A percentile compares a stretch with the other conserved stretches of the same genome.
These are phyloP conservation scores for Tolypocladium album DNA, from an alignment of 2,329 filamentous ascomycete species.

Conservation along the genomic window DNA sequence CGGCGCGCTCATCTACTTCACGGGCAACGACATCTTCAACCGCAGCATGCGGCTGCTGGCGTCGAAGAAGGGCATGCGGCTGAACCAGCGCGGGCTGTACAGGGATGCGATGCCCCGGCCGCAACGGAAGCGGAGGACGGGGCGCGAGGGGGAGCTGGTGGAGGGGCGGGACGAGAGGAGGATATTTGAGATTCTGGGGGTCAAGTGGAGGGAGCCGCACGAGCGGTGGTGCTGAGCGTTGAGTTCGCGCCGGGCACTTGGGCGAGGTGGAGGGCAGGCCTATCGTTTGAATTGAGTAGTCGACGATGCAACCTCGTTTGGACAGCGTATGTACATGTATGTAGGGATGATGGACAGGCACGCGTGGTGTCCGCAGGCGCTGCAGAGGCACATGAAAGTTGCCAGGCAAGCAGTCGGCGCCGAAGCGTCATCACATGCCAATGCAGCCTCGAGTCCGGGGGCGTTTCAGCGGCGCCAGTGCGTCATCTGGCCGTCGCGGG, in stretches of 20 bases:
- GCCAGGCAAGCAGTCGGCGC: not conserved
- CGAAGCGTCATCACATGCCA: not conserved
- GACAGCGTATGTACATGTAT: no score
- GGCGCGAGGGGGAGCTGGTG: conserved; percentile 58
- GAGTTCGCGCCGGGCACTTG: no score
- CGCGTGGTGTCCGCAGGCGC: not conserved
- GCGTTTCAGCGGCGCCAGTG: not conserved
- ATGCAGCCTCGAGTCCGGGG: not conserved
- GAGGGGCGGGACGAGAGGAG: conserved; percentile 65
- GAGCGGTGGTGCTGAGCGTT: conserved; percentile 58
- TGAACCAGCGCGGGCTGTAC: conserved; percentile 79
- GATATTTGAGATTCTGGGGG: conserved; percentile 73
- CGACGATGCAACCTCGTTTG: not conserved
- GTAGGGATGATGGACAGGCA: no score
- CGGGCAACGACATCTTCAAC: conserved; percentile 92
- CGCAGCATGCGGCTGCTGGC: conserved; percentile 73
- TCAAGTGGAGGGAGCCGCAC: conserved; percentile 72
- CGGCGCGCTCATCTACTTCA: conserved; percentile 87
- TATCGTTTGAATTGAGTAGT: not conserved
- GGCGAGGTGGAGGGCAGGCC: no score
- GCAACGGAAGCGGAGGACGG: conserved; percentile 42
- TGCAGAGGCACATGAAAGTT: not conserved
- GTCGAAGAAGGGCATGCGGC: conserved; percentile 66
- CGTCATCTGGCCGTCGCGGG: not conserved
- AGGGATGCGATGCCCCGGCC: conserved; percentile 54